These are phyloP conservation scores for Starmerella vaccinii DNA, from an alignment of 805 yeast genomes.

Conservation along the genomic window DNA sequence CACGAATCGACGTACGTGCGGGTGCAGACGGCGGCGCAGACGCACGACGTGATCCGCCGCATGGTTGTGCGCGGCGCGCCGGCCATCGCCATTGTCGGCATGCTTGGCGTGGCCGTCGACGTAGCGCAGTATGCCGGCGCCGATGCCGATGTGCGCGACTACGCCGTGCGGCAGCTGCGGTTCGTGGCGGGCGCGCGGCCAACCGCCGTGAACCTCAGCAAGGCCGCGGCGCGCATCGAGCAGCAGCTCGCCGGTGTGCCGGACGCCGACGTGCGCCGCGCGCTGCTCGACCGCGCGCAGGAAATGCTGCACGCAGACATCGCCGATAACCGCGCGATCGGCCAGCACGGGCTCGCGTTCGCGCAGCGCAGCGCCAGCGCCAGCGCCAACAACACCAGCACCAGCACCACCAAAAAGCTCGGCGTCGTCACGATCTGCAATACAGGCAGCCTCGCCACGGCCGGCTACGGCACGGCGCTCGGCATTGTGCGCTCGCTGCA, in stretches of 20 bases:
- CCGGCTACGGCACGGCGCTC: conserved; percentile 94
- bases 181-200: conserved; percentile 73
- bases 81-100: conserved; percentile 92
- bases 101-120: conserved; percentile 73
- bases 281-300: conserved; percentile 33
- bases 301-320: conserved; percentile 64
- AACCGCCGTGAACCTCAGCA: conserved; percentile 85
- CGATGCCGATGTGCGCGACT: conserved; percentile 22
- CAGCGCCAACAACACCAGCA: too few species aligned
- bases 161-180: conserved; percentile 42
- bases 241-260: conserved; percentile 24
- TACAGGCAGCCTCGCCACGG: conserved; percentile 93
- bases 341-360: conserved; percentile 69
- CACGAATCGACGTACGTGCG: conserved; percentile 60
- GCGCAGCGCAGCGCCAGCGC: conserved; percentile 41
- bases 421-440: conserved; percentile 87
- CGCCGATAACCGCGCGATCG: conserved; percentile 65
- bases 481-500: conserved; percentile 76
- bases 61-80: conserved; percentile 99
- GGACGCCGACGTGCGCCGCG: conserved; percentile 26
- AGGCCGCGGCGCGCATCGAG: conserved; percentile 53
- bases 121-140: conserved; percentile 32
- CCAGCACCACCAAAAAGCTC: conserved; percentile 44
- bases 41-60: conserved; percentile 66
- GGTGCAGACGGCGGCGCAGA: conserved; percentile 58